Conservation (phyloP, 768 basidiomycete genomes). For the Russula compacta region DNA sequence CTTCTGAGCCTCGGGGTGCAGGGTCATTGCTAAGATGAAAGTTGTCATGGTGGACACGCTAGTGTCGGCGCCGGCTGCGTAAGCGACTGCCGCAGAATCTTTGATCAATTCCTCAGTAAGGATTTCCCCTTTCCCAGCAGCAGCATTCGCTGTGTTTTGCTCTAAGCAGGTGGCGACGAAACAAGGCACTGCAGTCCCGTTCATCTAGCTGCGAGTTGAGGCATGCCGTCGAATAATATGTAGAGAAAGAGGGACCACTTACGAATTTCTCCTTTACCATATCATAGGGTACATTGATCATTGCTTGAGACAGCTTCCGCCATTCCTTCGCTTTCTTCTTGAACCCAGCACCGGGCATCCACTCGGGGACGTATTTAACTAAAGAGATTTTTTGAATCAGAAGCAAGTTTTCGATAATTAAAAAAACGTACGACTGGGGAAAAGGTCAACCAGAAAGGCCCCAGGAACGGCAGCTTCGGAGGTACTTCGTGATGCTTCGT, state of each 20-base stretch:
- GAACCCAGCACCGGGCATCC: conserved; percentile 24
- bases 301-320: conserved; percentile 16
- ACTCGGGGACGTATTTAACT: conserved; percentile 23
- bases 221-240: not conserved
- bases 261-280: conserved; percentile 20
- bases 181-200: conserved; percentile 14
- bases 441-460: conserved; percentile 21
- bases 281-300: conserved; percentile 20
- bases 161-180: conserved; percentile 14
- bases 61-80: conserved; percentile 18
- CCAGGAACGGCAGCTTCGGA: conserved; percentile 18
- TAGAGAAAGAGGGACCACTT: not conserved
- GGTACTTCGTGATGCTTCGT: conserved; percentile 9
- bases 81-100: conserved; percentile 16
- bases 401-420: not conserved
- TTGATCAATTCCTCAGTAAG: conserved; percentile 17
- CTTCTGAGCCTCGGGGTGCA: conserved; percentile 22
- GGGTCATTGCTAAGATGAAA: conserved; percentile 22
- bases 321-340: conserved; percentile 18
- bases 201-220: not conserved
- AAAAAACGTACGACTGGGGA: conserved; percentile 20
- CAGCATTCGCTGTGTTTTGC: conserved; percentile 6
- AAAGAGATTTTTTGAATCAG: not conserved
- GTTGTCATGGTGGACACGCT: conserved; percentile 15
- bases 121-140: conserved; percentile 12